Conservation (phyloP, 2,329 filamentous ascomycete genomes). For the Tolypocladium ophioglossoides region DNA sequence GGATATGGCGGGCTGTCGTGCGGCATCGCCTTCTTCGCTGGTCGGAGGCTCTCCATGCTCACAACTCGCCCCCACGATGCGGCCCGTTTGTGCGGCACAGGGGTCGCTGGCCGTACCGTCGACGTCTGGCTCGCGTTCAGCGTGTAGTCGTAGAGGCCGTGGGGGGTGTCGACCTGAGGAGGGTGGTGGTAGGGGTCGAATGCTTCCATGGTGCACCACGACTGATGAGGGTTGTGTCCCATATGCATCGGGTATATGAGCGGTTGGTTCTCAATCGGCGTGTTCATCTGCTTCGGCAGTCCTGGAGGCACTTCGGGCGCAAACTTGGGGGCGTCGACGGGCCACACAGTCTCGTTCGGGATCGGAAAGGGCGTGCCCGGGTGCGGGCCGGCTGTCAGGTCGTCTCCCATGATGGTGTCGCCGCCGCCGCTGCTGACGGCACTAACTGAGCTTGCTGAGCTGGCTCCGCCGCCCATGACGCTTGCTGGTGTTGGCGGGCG, state of each 20-base stretch:
- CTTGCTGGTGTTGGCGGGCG: constrained; percentile 23
- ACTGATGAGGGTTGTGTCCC: constrained; percentile 19
- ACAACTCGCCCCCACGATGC: constrained; percentile 27
- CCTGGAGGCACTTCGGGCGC: constrained; percentile 19
- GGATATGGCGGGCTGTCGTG: constrained; percentile 14
- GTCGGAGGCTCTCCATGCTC: constrained; percentile 26
- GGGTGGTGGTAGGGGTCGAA: constrained; percentile 8
- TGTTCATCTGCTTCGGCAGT: constrained; percentile 20
- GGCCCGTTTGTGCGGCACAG: constrained; percentile 26
- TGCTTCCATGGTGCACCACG: constrained; percentile 9
- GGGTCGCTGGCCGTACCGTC: constrained; percentile 23
- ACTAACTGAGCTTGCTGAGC: not conserved
- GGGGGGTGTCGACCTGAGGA: constrained; percentile 6
- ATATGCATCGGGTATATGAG: constrained; percentile 19
- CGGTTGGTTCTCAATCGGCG: constrained; percentile 17
- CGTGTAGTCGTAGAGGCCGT: constrained; percentile 13
- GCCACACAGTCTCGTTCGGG: constrained; percentile 25
- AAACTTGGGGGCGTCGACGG: constrained; percentile 28
- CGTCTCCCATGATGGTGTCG: constrained; percentile 22
- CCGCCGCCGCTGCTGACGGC: constrained; percentile 3
- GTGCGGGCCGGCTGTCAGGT: constrained; percentile 23
- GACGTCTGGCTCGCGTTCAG: constrained; percentile 14
- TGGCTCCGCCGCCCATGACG: constrained; percentile 4
- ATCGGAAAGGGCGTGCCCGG: constrained; percentile 30
- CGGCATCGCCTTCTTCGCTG: constrained; percentile 23